Base-by-base conservation (phyloP, 768 basidiomycete genomes). In the Boletus sp. region DNA sequence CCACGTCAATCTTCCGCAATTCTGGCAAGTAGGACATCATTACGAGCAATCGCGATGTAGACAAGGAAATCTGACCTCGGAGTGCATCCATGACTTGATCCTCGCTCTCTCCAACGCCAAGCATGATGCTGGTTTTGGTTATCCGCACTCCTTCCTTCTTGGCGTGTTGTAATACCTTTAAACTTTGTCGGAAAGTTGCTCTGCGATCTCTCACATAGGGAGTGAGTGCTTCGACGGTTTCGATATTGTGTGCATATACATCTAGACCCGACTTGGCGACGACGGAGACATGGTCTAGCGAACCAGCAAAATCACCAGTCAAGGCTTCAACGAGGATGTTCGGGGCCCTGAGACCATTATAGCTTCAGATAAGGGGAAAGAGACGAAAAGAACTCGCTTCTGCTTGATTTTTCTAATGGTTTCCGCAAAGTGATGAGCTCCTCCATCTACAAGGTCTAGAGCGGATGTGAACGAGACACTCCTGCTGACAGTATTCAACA, bases 81-180 rank as follows among this genome's bases (percentile, higher is more conserved):
- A 99, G 78, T 2, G 95, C 86, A 65, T 88, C 83, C 71, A 88
- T 72, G 12, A 99, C 66, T 71, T 99, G 92, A 5, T 90, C 86
- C 41, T 86, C 83, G 40, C 80, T 83, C 77, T 99, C 97, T 9
- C 97, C 97, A 1, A 98, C 87, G 56, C 97, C 97, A 46, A 99
- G 84, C 97, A 99, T 99, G 57, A 99, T 88, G 68, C 95, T 98
- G 9, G 94, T 98, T 78, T 99, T 99, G 9, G 97, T 98, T 54
- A 99, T 81, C 47, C 84, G 83, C 3, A 90, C 92, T 7, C 90
- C 92, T 57, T 86, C 80, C 57, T 83, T 82, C 76, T 96, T 95
- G 12, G 93, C 93, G 50, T 86, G 86, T 68, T 89, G 80, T 2
- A 96, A 78, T 3, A 95, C 92, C 61, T 78, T 78, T 52, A 96